Conservation (phyloP, 2,329 filamentous ascomycete genomes). For the Pseudogymnoascus sp. region DNA sequence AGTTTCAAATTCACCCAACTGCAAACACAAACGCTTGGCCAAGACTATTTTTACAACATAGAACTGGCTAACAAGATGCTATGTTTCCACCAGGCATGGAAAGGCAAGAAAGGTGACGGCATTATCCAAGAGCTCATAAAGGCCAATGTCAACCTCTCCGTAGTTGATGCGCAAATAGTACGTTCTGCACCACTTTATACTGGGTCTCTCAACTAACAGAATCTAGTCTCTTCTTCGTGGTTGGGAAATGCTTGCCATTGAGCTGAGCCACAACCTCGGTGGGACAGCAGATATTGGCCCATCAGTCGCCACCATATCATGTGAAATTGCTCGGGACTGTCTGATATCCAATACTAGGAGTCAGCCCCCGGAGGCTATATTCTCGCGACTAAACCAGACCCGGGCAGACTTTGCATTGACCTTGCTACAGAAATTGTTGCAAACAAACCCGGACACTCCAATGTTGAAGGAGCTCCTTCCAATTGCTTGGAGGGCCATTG, state of each 20-base stretch:
- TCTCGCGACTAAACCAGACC: slow-evolving; percentile 66
- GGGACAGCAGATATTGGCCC: slow-evolving; percentile 43
- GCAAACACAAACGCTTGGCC: slow-evolving; percentile 58
- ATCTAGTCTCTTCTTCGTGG: slow-evolving; percentile 69
- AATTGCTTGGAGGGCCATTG: slow-evolving; percentile 54
- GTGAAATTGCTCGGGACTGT: slow-evolving; percentile 63
- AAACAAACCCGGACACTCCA: slow-evolving; percentile 40
- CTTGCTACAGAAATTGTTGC: slow-evolving; percentile 71
- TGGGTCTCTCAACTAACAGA: slow-evolving; percentile 21
- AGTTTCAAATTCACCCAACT: slow-evolving; percentile 74
- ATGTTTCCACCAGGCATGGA: slow-evolving; percentile 71
- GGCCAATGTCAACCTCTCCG: slow-evolving; percentile 83
- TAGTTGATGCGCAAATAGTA: slow-evolving; percentile 87
- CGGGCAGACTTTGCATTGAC: slow-evolving; percentile 77
- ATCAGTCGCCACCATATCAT: slow-evolving; percentile 41
- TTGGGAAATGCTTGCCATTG: slow-evolving; percentile 82
- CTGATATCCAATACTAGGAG: slow-evolving; percentile 68
- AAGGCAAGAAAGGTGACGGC: slow-evolving; percentile 58
- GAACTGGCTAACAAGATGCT: slow-evolving; percentile 70
- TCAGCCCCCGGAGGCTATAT: slow-evolving; percentile 72
- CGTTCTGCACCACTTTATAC: slow-evolving; percentile 28
- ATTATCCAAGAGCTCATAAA: slow-evolving; percentile 76
- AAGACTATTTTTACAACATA: slow-evolving; percentile 78
- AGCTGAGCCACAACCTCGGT: slow-evolving; percentile 58
- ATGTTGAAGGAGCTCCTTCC: slow-evolving; percentile 47